Evolutionary conservation across 257 asterid genomes (phyloP).

Genomic region (Plantago elongata): DNA sequence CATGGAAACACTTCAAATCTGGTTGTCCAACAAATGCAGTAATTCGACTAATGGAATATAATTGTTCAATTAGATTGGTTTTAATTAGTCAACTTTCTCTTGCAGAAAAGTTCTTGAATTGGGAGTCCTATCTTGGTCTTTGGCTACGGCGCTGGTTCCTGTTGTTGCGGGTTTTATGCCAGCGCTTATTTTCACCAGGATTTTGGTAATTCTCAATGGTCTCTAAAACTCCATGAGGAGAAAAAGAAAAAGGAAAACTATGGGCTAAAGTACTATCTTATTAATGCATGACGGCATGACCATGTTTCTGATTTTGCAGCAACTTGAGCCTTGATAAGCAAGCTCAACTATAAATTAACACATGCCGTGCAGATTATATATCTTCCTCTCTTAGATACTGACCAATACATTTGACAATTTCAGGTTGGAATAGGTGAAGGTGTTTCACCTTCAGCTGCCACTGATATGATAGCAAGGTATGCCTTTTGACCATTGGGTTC

Average conservation of each 20-base stretch:
- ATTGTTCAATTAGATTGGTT: slow-evolving; percentile 10
- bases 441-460: slow-evolving; percentile 98
- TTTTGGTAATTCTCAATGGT: slow-evolving; percentile 50
- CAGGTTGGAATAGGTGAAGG: slow-evolving; percentile 99
- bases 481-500: slow-evolving; percentile 14
- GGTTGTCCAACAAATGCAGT: background rate
- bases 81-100: slow-evolving; percentile 11
- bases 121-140: slow-evolving; percentile 88
- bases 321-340: too few species aligned
- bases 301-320: too few species aligned
- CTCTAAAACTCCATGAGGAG: background rate
- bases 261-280: too few species aligned
- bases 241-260: too few species aligned
- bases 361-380: background rate
- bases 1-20: slow-evolving; percentile 3
- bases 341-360: background rate
- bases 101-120: slow-evolving; percentile 84
- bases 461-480: slow-evolving; percentile 95
- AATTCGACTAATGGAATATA: slow-evolving; percentile 8
- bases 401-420: slow-evolving; percentile 16
- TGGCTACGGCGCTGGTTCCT: slow-evolving; percentile 88
- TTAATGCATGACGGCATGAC: too few species aligned
- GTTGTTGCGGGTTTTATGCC: slow-evolving; percentile 81
- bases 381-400: slow-evolving; percentile 13
- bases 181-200: slow-evolving; percentile 78